Evolutionary conservation across 805 yeast species (phyloP).

Genomic region (Diddensiella santjacobensis): DNA sequence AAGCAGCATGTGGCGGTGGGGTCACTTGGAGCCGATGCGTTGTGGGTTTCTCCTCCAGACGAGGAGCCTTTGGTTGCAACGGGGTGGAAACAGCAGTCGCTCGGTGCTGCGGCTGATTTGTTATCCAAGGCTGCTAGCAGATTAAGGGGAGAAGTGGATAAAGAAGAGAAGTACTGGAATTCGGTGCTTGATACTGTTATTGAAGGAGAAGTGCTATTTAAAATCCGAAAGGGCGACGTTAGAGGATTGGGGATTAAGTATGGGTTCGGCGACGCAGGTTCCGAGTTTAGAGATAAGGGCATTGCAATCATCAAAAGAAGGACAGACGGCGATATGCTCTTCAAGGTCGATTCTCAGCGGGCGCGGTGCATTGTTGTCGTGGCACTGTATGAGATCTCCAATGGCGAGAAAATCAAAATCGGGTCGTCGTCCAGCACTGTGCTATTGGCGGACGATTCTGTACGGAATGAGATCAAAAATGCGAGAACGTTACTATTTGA

Average conservation of each 20-base stretch:
- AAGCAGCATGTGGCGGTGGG: slow-evolving; percentile 72
- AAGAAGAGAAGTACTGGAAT: slow-evolving; percentile 69
- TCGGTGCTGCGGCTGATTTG: slow-evolving; percentile 50
- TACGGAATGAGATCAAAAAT: slow-evolving; percentile 54
- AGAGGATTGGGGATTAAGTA: slow-evolving; percentile 75
- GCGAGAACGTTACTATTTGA: slow-evolving; percentile 80
- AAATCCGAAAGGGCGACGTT: slow-evolving; percentile 53
- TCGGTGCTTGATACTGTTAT: slow-evolving; percentile 41
- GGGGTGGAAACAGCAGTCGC: slow-evolving; percentile 83
- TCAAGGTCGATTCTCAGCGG: slow-evolving; percentile 38
- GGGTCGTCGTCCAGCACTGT: slow-evolving; percentile 19
- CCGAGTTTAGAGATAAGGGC: slow-evolving; percentile 69
- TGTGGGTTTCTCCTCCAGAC: slow-evolving; percentile 22
- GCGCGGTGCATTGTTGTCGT: slow-evolving; percentile 53
- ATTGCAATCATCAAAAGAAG: slow-evolving; percentile 63
- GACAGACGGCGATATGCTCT: slow-evolving; percentile 42
- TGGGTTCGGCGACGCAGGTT: slow-evolving; percentile 91
- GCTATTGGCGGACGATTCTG: slow-evolving; percentile 22
- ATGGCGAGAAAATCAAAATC: slow-evolving; percentile 13
- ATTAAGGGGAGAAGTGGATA: slow-evolving; percentile 50
- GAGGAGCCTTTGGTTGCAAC: slow-evolving; percentile 45
- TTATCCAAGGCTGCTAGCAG: slow-evolving; percentile 50
- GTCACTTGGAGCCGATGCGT: slow-evolving; percentile 47
- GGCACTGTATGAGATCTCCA: slow-evolving; percentile 45
- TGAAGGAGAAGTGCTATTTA: slow-evolving; percentile 60